Evolutionary conservation across 2,329 filamentous ascomycete species (phyloP), one percentile per base, ranked within the genome.

Genomic region (Venturia asperata): DNA sequence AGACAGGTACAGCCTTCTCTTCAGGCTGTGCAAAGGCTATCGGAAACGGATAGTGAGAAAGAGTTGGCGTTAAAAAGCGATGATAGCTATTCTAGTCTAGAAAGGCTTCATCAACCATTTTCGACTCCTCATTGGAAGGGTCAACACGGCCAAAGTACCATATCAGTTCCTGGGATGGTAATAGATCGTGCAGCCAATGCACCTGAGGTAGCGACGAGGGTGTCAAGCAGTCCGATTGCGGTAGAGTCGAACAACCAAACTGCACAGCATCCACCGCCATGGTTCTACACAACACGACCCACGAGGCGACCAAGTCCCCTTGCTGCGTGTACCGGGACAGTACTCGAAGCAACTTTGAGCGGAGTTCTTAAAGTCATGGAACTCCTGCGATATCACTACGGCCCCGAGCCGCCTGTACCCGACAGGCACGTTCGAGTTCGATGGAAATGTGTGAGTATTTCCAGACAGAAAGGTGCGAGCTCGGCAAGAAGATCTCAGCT

Each of bases 381-480:
- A 41, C 45, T 64, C 21, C 15, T 64, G n/a, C 47, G 52, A 13
- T 13, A 56, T 11, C 13, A 27, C 11, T 72, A 72, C 66, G 73
- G 73, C 6, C 68, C 70, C n/a, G 74, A 76, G 64, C 71, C 68
- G 43, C 69, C 70, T 15, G 70, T 76, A 21, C 66, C 70, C 9
- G 61, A 67, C 27, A 68, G 69, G 3, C 72, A 74, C 67, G 71
- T 72, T n/a, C 72, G 73, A 13, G 72, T 76, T 24, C 70, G 73
- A 30, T 76, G 74, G 74, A 74, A 69, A 47, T 76, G 74, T 66
- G 72, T 74, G 67, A 69, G 71, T 27, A 24, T 27, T 30, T 47
- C 17, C 19, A n/a, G 2, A 27, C 27, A n/a, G 10, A 15, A 3
- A 6, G 9, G 9, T 27, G 21, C 21, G 11, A 27, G 17, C 37